Base-by-base conservation (phyloP, 2,329 filamentous ascomycete genomes). In the Ophiostoma pallidulum region DNA sequence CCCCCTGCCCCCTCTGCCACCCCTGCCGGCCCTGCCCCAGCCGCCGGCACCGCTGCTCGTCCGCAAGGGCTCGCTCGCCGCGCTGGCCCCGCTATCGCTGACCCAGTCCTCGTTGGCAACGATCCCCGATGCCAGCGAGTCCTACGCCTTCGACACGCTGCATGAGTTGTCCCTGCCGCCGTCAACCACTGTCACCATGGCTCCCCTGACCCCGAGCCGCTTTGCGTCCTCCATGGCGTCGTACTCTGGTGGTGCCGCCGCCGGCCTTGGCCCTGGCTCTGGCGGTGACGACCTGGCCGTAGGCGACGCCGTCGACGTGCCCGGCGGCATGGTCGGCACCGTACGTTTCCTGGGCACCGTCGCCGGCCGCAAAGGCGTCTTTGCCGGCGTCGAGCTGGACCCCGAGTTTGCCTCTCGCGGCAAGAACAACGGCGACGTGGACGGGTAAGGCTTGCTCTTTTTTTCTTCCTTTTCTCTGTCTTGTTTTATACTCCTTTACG, bases 391-490 rank as follows among this genome's bases (percentile, higher is more conserved):
- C 31, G 92, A 98, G 66, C 73, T 98, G 53, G 80, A 83, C 58
- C 71, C 78, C 45, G 86, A 94, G 56, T 94, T 84, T 69, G 86
- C 89, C 29, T 66, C 74, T 44, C 79, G 84, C 61, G 92, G 92
- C 29, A 98, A 98, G 73, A 98, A 98, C 62, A 94, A 78, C 59
- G 92, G 92, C 54, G 90, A 95, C 64, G 92, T 97, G 47, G 91
- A 97, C 57, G 92, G n/a, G n/a, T n/a, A n/a, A n/a, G n/a, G n/a
- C n/a, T n/a, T n/a, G n/a, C n/a, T n/a, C n/a, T 78, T 29, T 20
- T 24, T 49, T 53, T 47, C 31, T 52, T 48, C 26, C 4, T 4
- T 22, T 24, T 28, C 36, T 37, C 16, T 48, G 47, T 45, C 42
- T 22, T 18, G 18, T 33, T 38, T 22, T 49, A 3, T 10, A 24